phyloP scores from a whole-genome alignment of 2,329 filamentous ascomycete species.

The Cryphonectria naterciae region DNA sequence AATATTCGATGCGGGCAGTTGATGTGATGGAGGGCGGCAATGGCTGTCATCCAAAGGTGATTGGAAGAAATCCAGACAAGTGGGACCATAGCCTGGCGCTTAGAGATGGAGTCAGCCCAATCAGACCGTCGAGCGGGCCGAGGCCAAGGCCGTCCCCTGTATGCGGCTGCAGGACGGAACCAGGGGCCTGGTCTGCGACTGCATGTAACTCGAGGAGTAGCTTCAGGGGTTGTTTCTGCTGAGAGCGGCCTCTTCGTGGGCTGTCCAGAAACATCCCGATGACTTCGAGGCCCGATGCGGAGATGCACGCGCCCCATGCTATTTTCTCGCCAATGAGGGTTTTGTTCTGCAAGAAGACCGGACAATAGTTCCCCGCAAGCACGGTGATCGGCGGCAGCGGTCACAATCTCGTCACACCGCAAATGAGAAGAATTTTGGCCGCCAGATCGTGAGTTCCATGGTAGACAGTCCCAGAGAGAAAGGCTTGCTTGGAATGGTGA shows the following conservation, averaged over 20 bases:
- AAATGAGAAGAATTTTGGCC: background rate
- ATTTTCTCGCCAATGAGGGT: background rate
- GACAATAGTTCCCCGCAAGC: background rate
- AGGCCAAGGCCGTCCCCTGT: slow-evolving; percentile 20
- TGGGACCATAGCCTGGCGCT: slow-evolving; percentile 27
- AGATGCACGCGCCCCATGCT: background rate
- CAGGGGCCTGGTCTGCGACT: slow-evolving; percentile 22
- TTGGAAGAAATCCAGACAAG: slow-evolving; percentile 26
- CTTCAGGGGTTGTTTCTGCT: slow-evolving; percentile 17
- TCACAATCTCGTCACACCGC: slow-evolving; percentile 2
- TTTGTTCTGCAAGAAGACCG: background rate
- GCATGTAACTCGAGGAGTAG: slow-evolving; percentile 17
- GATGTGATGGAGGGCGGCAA: slow-evolving; percentile 24
- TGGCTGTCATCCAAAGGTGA: slow-evolving; percentile 22
- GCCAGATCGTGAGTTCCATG: background rate
- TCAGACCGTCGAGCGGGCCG: slow-evolving; percentile 15
- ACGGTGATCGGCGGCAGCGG: background rate
- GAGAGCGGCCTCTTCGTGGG: background rate
- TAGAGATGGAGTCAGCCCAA: slow-evolving; percentile 26
- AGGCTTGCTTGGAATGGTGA: background rate
- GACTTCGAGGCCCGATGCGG: slow-evolving; percentile 2
- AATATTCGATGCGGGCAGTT: slow-evolving; percentile 20
- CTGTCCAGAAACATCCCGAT: background rate
- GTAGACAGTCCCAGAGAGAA: background rate
- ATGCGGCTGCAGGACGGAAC: slow-evolving; percentile 21